These are phyloP conservation scores for Grosmannia serpens DNA, from an alignment of 2,329 filamentous ascomycete genomes.

Conservation along the genomic window DNA sequence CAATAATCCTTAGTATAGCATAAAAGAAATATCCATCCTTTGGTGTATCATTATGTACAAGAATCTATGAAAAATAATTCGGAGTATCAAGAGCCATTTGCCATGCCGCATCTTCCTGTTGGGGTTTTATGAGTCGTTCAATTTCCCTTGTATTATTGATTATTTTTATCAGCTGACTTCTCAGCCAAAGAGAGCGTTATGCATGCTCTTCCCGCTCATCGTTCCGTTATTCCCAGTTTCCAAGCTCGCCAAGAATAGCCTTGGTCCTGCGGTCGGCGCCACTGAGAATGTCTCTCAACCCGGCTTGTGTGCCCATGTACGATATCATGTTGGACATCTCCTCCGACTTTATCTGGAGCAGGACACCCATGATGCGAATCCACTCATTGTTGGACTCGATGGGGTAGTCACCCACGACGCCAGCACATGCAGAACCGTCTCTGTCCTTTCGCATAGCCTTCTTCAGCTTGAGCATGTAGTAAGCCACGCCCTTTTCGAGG, in stretches of 20 bases:
- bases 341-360: background rate
- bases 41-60: too few relatives aligned
- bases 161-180: too few relatives aligned
- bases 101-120: too few relatives aligned
- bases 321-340: background rate
- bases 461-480: background rate
- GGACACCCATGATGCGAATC: background rate
- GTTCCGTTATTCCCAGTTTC: background rate
- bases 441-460: background rate
- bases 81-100: too few relatives aligned
- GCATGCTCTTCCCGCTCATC: background rate
- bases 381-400: background rate
- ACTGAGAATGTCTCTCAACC: background rate
- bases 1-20: too few relatives aligned
- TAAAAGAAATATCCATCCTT: too few relatives aligned
- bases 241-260: background rate
- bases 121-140: too few relatives aligned
- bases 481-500: background rate
- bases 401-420: background rate
- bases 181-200: background rate
- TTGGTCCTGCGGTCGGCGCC: background rate
- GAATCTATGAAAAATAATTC: too few relatives aligned
- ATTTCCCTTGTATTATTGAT: too few relatives aligned
- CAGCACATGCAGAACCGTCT: background rate
- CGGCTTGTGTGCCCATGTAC: background rate